These are phyloP conservation scores for Podospora bellae-mahoneyi DNA, from an alignment of 495 filamentous ascomycete species.

Conservation along the genomic window DNA sequence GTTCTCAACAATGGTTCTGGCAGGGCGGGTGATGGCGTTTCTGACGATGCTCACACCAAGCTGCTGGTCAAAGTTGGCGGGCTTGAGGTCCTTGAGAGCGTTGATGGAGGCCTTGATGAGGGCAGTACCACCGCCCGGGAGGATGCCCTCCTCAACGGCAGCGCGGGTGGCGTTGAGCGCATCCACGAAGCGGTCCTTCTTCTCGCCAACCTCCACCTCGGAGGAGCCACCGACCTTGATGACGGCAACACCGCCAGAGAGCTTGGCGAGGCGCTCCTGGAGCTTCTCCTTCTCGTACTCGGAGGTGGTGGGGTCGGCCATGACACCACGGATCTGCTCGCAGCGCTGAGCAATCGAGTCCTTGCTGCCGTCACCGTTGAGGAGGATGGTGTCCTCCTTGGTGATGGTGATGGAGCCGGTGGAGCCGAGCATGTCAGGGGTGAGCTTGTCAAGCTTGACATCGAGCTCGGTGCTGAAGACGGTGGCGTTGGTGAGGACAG, in stretches of 20 bases:
- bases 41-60: conserved; percentile 96
- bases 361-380: conserved; percentile 96
- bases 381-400: conserved; percentile 98
- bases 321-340: conserved; percentile 98
- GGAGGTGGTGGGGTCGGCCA: conserved; percentile 85
- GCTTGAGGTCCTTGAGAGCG: conserved; percentile 74
- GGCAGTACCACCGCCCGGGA: conserved; percentile 96
- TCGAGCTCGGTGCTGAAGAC: conserved; percentile 99
- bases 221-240: conserved; percentile 98
- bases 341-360: conserved; percentile 90
- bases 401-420: conserved; percentile 99
- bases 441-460: conserved; percentile 97
- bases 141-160: conserved; percentile 97
- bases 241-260: conserved; percentile 97
- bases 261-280: conserved; percentile 98
- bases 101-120: conserved; percentile 95
- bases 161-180: conserved; percentile 97
- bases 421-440: conserved; percentile 90
- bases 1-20: conserved; percentile 95
- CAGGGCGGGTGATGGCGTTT: conserved; percentile 92
- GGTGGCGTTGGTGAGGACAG: conserved; percentile 89
- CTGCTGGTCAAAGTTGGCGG: conserved; percentile 97
- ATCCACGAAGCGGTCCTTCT: conserved; percentile 99
- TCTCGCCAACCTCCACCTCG: conserved; percentile 97
- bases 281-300: conserved; percentile 99